Conservation (phyloP, 2,329 filamentous ascomycete species). For the Microsporum canis region DNA sequence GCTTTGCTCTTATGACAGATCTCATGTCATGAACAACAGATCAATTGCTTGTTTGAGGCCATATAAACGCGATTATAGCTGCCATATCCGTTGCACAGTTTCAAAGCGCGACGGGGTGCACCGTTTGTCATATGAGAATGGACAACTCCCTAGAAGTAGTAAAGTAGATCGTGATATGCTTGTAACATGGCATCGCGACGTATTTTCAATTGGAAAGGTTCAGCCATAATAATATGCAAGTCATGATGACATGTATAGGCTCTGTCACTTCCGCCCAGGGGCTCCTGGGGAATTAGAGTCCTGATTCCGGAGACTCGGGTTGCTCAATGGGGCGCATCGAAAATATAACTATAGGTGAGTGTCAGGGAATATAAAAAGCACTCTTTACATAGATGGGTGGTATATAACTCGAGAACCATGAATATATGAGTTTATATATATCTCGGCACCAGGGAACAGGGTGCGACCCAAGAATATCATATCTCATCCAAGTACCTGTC, state of each 20-base stretch:
- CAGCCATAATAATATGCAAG: background rate
- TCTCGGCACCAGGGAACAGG: background rate
- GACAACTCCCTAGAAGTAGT: background rate
- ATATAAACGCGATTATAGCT: background rate
- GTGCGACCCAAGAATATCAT: background rate
- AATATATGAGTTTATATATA: background rate
- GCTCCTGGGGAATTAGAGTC: background rate
- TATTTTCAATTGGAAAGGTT: background rate
- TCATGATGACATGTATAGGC: background rate
- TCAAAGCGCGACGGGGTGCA: background rate
- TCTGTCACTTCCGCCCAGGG: background rate
- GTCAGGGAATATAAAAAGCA: background rate
- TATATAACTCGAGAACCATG: conserved; percentile 2
- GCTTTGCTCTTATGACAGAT: background rate
- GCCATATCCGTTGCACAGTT: background rate
- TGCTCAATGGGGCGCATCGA: background rate
- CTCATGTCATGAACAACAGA: background rate
- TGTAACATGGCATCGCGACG: background rate
- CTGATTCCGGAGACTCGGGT: background rate
- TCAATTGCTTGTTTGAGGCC: background rate
- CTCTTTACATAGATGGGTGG: background rate
- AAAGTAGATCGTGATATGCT: background rate
- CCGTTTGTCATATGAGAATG: background rate
- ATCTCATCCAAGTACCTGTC: background rate
- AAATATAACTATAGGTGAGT: background rate